Percentiles rank a stretch among this genome's conserved stretches.
These are phyloP conservation scores for Spergularia marina DNA, from an alignment of 148 eudicot species.

Conservation along the genomic window DNA sequence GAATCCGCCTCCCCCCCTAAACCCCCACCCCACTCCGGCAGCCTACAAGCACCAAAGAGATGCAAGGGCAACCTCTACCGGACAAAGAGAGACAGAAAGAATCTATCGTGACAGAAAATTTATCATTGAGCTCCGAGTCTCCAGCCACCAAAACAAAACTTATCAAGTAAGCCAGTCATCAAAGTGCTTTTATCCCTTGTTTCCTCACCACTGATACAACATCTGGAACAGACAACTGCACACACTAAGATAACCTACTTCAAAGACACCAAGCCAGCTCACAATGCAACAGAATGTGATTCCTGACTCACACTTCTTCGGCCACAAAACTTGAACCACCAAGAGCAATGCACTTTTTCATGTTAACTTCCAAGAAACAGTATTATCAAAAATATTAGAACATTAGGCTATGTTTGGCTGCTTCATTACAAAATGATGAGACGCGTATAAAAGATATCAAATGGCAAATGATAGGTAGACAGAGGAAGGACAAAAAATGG, in stretches of 20 bases:
- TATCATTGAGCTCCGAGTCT: too few relatives aligned
- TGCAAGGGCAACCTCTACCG: not conserved
- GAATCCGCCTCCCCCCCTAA: too few relatives aligned
- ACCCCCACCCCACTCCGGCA: not conserved
- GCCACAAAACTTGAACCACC: not conserved
- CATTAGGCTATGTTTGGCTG: too few relatives aligned
- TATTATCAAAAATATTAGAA: too few relatives aligned
- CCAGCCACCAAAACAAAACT: not conserved
- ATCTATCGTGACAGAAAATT: not conserved
- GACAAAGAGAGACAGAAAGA: not conserved
- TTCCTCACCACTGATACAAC: too few relatives aligned
- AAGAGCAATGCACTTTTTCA: not conserved
- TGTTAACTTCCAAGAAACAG: not conserved
- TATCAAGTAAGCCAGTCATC: not conserved
- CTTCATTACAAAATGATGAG: too few relatives aligned
- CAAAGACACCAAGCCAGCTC: not conserved
- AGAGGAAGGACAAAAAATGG: too few relatives aligned
- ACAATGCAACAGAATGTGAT: not conserved
- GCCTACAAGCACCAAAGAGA: not conserved
- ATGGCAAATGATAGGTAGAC: too few relatives aligned
- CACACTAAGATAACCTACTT: not conserved
- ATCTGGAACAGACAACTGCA: too few relatives aligned
- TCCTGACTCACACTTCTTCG: not conserved
- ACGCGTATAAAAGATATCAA: too few relatives aligned
- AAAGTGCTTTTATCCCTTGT: too few relatives aligned